Percentiles rank a stretch among this genome's conserved stretches.
Evolutionary conservation across 2,329 filamentous ascomycete genomes (phyloP).

Genomic region (Ophiocordyceps camponoti-saundersi): DNA sequence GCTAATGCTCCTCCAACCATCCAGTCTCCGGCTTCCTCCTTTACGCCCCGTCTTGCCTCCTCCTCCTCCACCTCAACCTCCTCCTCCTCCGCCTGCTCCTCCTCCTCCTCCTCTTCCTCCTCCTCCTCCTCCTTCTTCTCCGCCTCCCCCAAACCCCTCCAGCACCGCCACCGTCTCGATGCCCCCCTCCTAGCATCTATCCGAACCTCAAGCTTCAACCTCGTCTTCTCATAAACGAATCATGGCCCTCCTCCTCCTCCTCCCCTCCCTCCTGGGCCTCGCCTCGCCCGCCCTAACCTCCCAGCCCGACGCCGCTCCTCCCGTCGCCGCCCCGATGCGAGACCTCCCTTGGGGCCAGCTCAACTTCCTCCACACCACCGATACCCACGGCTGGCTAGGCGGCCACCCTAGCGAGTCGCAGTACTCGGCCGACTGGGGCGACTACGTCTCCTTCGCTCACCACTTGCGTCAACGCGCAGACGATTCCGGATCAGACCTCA

Average conservation of each 20-base stretch:
- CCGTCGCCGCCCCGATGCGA: constrained; percentile 66
- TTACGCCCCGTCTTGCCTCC: too few relatives aligned
- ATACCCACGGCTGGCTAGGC: constrained; percentile 90
- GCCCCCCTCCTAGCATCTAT: constrained; percentile 2
- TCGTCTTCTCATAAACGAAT: constrained; percentile 1
- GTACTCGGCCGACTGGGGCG: constrained; percentile 93
- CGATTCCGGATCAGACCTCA: constrained; percentile 59
- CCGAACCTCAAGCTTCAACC: too few relatives aligned
- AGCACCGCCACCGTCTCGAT: not conserved
- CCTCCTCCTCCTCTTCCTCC: too few relatives aligned
- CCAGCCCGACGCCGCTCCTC: constrained; percentile 67
- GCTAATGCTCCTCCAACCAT: too few relatives aligned
- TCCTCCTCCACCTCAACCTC: too few relatives aligned
- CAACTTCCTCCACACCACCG: constrained; percentile 93
- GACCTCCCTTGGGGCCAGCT: constrained; percentile 82
- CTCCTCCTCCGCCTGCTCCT: too few relatives aligned
- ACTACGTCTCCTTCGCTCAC: constrained; percentile 84
- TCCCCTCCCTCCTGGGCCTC: constrained; percentile 8
- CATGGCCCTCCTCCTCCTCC: constrained; percentile 5
- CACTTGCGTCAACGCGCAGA: constrained; percentile 71
- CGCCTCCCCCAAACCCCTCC: too few relatives aligned
- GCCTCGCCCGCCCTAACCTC: constrained; percentile 25
- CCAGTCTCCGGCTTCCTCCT: too few relatives aligned
- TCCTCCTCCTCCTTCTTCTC: too few relatives aligned
- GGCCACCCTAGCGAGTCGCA: constrained; percentile 89